Base-by-base conservation (phyloP, 1,284 basidiomycete species). In the Caloboletus firmus region DNA sequence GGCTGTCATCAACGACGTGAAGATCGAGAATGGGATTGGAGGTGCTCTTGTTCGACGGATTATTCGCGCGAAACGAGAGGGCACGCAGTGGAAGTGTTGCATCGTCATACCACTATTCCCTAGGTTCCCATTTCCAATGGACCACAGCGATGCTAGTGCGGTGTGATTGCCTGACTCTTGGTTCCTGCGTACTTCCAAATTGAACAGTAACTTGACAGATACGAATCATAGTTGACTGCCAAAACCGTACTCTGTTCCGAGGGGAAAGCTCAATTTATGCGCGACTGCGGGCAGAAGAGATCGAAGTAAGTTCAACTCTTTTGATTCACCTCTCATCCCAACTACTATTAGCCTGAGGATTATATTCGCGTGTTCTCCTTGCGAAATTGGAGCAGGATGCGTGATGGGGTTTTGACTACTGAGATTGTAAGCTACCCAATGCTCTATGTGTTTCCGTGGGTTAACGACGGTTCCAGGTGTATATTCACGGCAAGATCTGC, bases 181-280 rank as follows among this genome's bases (percentile, higher is more conserved):
- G 34, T 35, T n/a, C n/a, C n/a, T n/a, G n/a, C n/a, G 12, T 52
- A 5, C 22, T 24, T 20, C 9, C 24, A 28, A 45, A 45, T 43
- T 67, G 10, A 58, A 3, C 6, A 6, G 11, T 17, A 18, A 24
- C 32, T 35, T 45, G 44, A 44, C 56, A 92, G 89, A 84, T 96
- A 56, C 90, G 95, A 35, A 87, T 97, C 58, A 98, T 97, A 65
- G 71, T 97, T 45, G 93, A 97, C 67, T 96, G 93, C 66, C 95
- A 98, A 72, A 95, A 94, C 65, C 82, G 89, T 52, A 90, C 95
- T 0, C 91, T 99, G 51, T 85, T 83, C 55, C 81, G 96, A 46
- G 96, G 97, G 1, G 91, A 94, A 6, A 81, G 93, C 69, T 98
- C 95, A 4, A 97, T 99, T 62, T 99, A 94, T 71, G 84, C 84